Evolutionary conservation across 2,329 filamentous ascomycete species (phyloP), one percentile per base, ranked within the genome.

Genomic region (Ceratocystis cubensis): DNA sequence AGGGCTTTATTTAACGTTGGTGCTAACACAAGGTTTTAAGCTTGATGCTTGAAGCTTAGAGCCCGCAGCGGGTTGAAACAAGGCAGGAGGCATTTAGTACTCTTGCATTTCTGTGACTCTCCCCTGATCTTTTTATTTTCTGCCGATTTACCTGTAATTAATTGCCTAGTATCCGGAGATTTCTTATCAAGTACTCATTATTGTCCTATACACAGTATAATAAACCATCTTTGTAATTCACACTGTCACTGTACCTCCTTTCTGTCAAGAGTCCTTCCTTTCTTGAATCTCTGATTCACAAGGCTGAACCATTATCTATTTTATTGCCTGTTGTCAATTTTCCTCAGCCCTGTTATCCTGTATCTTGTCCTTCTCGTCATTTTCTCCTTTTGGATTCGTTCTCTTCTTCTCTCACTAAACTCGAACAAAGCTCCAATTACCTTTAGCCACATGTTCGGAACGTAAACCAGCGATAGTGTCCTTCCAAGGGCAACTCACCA

Each of bases 401-500:
- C 2, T 13, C 15, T n/a, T 15, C 17, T 22, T 22, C n/a, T 20
- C 30, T 25, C 17, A 20, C 25, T n/a, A 50, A 44, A n/a, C n/a
- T 8, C 48, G 7, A 56, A 30, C 48, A 44, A 44, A 13, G 41
- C 15, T 44, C 28, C 28, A 56, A 48, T 59, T 41, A 13, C 3
- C 30, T n/a, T 57, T 17, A 57, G 53, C 25, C 53, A 57, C 28
- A 57, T 57, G 53, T 57, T 15, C 53, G 53, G 53, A 57, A 57
- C 53, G 53, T 57, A 30, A 57, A 57, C 5, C 13, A 30, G 22
- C 25, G 30, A 28, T 17, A 33, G 53, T 33, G 28, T 33, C 53
- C 53, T 30, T 57, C 5, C 17, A 30, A 17, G 53, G 53, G 22
- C 53, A 57, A 33, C 48, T 25, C 17, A 22, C 25, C 28, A 22